Evolutionary conservation across 768 basidiomycete species (phyloP).

Genomic region (Clitopilus hobsonii): DNA sequence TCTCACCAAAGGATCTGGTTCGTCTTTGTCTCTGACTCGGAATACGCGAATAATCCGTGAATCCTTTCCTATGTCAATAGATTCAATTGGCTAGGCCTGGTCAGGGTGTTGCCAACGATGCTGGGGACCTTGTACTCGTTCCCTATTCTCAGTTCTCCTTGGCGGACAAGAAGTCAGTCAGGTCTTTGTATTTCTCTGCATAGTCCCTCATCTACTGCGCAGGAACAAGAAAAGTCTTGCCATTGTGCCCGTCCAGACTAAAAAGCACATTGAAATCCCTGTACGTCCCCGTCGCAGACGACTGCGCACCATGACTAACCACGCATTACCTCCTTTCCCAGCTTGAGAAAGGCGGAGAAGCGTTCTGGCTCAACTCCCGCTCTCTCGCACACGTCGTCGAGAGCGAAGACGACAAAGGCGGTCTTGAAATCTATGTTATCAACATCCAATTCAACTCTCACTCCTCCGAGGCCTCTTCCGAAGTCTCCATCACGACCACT

Average conservation of each 20-base stretch:
- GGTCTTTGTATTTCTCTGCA: too few species aligned
- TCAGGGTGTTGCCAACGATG: constrained; percentile 57
- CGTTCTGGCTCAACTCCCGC: constrained; percentile 72
- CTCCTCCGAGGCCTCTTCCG: background rate
- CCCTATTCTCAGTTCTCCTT: constrained; percentile 67
- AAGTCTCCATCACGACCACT: constrained; percentile 28
- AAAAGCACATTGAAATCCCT: constrained; percentile 54
- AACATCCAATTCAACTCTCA: constrained; percentile 36
- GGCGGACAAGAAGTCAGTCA: constrained; percentile 64
- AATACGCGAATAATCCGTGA: background rate
- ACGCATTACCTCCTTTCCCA: constrained; percentile 14
- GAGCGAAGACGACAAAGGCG: constrained; percentile 46
- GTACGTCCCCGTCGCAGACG: constrained; percentile 22
- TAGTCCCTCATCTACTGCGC: too few species aligned
- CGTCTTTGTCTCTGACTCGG: background rate
- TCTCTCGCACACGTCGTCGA: constrained; percentile 70
- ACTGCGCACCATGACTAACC: background rate
- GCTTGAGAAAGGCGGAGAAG: constrained; percentile 65
- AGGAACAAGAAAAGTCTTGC: constrained; percentile 72
- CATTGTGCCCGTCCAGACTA: constrained; percentile 56
- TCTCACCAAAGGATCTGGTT: constrained; percentile 67
- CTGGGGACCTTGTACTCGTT: constrained; percentile 65
- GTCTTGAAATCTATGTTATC: constrained; percentile 56
- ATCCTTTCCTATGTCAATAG: constrained; percentile 14
- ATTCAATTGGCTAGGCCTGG: constrained; percentile 66